Evolutionary conservation across 164 flowering plant species (phyloP).

Genomic region (Tetracentron sinense): DNA sequence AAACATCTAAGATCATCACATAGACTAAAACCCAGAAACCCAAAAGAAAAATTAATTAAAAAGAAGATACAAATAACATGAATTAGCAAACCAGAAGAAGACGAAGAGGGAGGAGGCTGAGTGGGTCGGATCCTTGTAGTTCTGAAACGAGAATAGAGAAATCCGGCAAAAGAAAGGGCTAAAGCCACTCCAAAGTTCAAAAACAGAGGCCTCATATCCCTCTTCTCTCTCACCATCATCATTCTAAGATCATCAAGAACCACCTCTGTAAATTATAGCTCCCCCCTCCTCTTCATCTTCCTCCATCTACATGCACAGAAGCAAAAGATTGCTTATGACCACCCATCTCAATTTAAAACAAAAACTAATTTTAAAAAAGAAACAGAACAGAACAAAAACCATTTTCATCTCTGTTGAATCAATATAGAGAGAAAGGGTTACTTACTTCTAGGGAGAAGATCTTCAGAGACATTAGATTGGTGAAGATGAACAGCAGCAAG

Average conservation of each 20-base stretch:
- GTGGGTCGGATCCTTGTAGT: conserved; percentile 13
- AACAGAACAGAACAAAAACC: background rate
- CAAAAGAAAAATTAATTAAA: background rate
- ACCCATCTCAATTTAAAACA: background rate
- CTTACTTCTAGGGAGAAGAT: background rate
- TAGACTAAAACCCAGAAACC: background rate
- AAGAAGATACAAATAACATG: background rate
- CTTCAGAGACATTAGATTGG: background rate
- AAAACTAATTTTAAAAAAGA: background rate
- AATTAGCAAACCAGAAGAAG: background rate
- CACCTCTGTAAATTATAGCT: background rate
- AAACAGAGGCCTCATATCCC: conserved; percentile 37
- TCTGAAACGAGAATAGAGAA: conserved; percentile 41
- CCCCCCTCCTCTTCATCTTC: conserved; percentile 1
- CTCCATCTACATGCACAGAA: background rate
- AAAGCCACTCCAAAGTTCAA: conserved; percentile 72
- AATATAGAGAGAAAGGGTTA: background rate
- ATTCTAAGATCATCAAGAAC: background rate
- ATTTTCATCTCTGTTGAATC: background rate
- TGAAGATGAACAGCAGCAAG: background rate
- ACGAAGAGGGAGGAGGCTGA: conserved; percentile 8
- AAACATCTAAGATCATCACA: conserved; percentile 9
- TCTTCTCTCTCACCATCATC: conserved; percentile 32
- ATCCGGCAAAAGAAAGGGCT: conserved; percentile 70
- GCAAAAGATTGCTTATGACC: background rate